Base-by-base conservation (phyloP, 192 early-diverging fungal genomes). In the Coemansia sp. region DNA sequence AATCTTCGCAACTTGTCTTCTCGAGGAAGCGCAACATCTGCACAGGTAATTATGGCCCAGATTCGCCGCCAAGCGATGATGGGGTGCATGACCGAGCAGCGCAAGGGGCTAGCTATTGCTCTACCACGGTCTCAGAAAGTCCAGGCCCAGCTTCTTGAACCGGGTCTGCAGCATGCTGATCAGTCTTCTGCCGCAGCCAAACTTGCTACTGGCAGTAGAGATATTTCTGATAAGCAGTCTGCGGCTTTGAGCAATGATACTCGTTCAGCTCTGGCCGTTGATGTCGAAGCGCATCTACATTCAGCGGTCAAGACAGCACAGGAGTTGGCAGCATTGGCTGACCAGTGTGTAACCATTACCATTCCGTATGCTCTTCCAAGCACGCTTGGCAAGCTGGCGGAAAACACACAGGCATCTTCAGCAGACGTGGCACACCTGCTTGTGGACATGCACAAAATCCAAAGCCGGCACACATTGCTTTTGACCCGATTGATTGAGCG, bases 321-420 rank as follows among this genome's bases (percentile, higher is more conserved):
- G 50, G 65, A 52, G 15, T 50, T 37, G 5, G 66, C 67, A 7
- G 53, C 57, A 10, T 58, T 57, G 3, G 46, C 55, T 5, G 71
- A 66, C 19, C 70, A 65, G 46, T 73, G 76, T 26, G 70, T 66
- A n/a, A 72, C 67, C 14, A 66, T 78, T 42, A 64, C 64, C 21
- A 44, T 78, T 22, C 76, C 76, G 2, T 69, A 67, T 9, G 25
- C 54, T 7, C 57, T 60, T 31, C 66, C 70, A 3, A 62, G 56
- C 2, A 19, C 59, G n/a, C 21, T 62, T 26, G 17, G 31, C 31
- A 17, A 4, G 10, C 55, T 57, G n/a, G 5, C 55, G 2, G 50
- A 23, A 15, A 26, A 22, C 3, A 23, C 7, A 21, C 34, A 26
- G 22, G 44, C 62, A 4, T 67, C 66, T 4, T 40, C 57, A n/a